Evolutionary conservation across 2,329 filamentous ascomycete genomes (phyloP).

Genomic region (Cyphellophora attinorum): DNA sequence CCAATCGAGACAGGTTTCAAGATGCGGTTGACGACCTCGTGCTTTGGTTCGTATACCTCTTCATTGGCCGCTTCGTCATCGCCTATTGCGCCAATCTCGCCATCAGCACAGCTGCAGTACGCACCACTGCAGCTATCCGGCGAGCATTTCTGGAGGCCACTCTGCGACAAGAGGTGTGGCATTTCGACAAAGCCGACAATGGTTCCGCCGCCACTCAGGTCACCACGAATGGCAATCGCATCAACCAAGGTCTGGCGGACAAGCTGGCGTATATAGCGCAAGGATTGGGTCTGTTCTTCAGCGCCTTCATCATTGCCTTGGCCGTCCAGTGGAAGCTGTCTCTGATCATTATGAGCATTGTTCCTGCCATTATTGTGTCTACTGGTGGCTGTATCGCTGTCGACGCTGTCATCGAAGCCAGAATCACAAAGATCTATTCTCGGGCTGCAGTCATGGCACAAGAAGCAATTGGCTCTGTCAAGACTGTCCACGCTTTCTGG

Average conservation of each 20-base stretch:
- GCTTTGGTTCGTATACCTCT: conserved; percentile 29
- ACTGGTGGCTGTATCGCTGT: conserved; percentile 18
- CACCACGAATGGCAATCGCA: conserved; percentile 23
- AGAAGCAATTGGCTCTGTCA: conserved; percentile 41
- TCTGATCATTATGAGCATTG: conserved; percentile 36
- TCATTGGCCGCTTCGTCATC: conserved; percentile 24
- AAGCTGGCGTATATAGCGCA: conserved; percentile 26
- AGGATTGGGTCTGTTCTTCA: conserved; percentile 28
- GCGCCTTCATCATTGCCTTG: conserved; percentile 31
- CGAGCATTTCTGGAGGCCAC: conserved; percentile 20
- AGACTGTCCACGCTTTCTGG: conserved; percentile 42
- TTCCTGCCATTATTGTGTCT: conserved; percentile 32
- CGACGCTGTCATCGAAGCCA: conserved; percentile 14
- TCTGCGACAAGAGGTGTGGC: conserved; percentile 23
- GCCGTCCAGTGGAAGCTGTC: conserved; percentile 34
- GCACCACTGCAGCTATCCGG: conserved; percentile 17
- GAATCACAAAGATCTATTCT: conserved; percentile 28
- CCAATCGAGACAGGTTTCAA: conserved; percentile 16
- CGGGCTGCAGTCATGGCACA: conserved; percentile 38
- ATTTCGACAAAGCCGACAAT: conserved; percentile 20
- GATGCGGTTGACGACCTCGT: conserved; percentile 12
- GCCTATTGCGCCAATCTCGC: conserved; percentile 24
- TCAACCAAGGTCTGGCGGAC: conserved; percentile 31
- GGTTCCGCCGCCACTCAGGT: conserved; percentile 23
- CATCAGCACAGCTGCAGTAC: conserved; percentile 17